These are phyloP conservation scores for Achaetomiella virescens DNA, from an alignment of 495 filamentous ascomycete species.

Conservation along the genomic window DNA sequence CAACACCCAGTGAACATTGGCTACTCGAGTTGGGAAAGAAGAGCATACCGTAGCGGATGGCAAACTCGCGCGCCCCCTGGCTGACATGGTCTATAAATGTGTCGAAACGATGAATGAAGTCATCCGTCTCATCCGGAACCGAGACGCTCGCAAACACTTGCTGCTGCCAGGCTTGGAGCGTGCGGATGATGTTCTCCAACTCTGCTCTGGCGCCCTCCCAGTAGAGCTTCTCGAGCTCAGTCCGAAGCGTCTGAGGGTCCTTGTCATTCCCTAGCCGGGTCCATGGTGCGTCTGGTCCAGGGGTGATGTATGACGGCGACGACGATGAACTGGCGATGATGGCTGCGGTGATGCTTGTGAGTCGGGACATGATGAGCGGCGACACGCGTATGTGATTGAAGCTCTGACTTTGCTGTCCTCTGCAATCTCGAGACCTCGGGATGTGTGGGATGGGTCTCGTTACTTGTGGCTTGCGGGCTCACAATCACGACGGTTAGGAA, in stretches of 20 bases:
- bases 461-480: no score
- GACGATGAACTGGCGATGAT: background rate
- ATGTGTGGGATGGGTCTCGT: no score
- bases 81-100: constrained; percentile 2
- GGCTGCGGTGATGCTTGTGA: background rate
- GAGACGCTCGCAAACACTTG: background rate
- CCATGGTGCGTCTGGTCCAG: background rate
- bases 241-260: background rate
- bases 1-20: no score
- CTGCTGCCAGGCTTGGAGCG: constrained; percentile 2
- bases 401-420: no score
- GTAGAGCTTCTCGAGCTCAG: constrained; percentile 17
- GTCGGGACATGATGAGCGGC: background rate
- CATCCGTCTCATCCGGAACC: background rate
- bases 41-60: background rate
- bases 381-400: no score
- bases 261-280: background rate
- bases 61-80: background rate
- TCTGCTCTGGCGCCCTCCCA: constrained; percentile 7
- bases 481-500: no score
- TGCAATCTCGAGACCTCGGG: no score
- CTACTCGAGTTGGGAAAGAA: background rate
- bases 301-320: background rate
- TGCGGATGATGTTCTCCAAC: constrained; percentile 12
- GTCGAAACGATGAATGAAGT: constrained; percentile 2